phyloP scores from a whole-genome alignment of 352 stramenopile species.

The Globisporangium spiculum region DNA sequence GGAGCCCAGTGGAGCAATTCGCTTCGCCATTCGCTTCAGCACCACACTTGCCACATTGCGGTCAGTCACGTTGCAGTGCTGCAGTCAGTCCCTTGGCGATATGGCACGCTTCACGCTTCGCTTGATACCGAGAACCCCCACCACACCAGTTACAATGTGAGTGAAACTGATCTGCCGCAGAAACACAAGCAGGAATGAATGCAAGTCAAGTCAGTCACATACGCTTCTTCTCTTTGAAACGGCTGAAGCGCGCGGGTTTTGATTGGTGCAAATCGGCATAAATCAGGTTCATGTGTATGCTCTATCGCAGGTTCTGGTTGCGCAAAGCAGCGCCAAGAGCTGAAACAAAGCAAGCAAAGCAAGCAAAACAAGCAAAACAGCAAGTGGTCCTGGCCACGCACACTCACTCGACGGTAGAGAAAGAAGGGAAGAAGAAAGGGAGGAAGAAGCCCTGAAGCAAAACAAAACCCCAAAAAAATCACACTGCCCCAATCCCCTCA shows the following conservation, averaged over 20 bases:
- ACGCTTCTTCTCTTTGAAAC: not conserved
- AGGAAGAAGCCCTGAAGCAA: not conserved
- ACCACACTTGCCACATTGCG: not conserved
- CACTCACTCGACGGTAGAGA: not conserved
- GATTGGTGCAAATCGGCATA: not conserved
- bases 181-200: not conserved
- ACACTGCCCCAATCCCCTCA: not conserved
- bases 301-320: not conserved
- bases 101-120: too few species aligned
- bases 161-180: too few species aligned
- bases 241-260: not conserved
- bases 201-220: not conserved
- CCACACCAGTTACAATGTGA: too few species aligned
- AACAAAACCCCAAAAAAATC: slow-evolving; percentile 7
- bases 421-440: not conserved
- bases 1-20: not conserved
- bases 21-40: not conserved
- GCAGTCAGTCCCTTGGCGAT: not conserved
- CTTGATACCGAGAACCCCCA: too few species aligned
- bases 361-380: not conserved
- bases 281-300: not conserved
- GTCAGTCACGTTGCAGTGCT: not conserved
- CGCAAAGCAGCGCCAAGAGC: not conserved
- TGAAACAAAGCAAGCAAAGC: too few species aligned
- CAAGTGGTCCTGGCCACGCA: not conserved